These are phyloP conservation scores for Penicillium subrubescens DNA, from an alignment of 495 filamentous ascomycete genomes.

Conservation along the genomic window DNA sequence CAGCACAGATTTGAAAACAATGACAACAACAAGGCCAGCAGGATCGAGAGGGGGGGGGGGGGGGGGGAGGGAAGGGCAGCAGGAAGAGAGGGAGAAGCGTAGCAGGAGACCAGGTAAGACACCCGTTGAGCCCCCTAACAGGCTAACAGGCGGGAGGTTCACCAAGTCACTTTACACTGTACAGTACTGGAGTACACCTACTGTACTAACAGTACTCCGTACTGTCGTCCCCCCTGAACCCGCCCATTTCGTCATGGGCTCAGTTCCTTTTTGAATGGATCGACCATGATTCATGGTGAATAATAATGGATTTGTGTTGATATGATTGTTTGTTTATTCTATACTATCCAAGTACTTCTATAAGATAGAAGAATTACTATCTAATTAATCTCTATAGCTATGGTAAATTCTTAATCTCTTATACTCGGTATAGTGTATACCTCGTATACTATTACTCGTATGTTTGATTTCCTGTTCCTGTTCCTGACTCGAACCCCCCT, in stretches of 20 bases:
- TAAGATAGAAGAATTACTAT: neutral
- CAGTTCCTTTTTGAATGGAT: conserved; percentile 8
- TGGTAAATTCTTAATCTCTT: neutral
- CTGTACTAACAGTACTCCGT: too few relatives aligned
- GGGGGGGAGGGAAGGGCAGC: neutral
- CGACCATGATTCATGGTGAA: neutral
- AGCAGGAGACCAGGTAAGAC: conserved; percentile 3
- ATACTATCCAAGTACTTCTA: neutral
- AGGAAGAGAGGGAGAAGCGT: conserved; percentile 1
- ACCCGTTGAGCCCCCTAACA: conserved; percentile 7
- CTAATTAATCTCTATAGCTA: neutral
- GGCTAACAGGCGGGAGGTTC: conserved; percentile 13
- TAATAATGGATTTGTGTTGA: neutral
- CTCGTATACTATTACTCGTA: neutral
- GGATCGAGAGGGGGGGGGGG: neutral
- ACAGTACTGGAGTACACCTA: too few relatives aligned
- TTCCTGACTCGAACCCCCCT: neutral
- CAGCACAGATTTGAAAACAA: conserved; percentile 19
- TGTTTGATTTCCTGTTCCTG: neutral
- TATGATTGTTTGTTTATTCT: neutral
- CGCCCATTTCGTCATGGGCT: conserved; percentile 14
- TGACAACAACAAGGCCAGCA: neutral
- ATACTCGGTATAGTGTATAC: neutral
- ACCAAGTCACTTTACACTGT: conserved; percentile 1
- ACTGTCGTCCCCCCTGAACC: conserved; percentile 1